These are phyloP conservation scores for Clarkia xantiana DNA, from an alignment of 345 rosid species.

Conservation along the genomic window DNA sequence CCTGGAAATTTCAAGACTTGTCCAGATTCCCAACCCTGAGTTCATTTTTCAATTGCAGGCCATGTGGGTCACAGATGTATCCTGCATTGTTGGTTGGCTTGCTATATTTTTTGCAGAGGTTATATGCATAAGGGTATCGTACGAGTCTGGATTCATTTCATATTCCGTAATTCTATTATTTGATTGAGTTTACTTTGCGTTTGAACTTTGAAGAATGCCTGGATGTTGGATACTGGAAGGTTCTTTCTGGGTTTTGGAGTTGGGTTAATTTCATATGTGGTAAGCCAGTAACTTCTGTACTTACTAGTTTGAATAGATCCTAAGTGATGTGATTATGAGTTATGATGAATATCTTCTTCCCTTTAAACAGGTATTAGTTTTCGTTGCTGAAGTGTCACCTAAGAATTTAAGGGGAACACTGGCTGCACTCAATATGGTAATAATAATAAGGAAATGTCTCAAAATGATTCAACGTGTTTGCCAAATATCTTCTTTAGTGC, in stretches of 20 bases:
- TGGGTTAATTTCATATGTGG: constrained; percentile 34
- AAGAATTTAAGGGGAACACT: constrained; percentile 20
- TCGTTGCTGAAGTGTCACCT: constrained; percentile 33
- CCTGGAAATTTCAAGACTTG: not conserved
- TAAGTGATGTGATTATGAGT: not conserved
- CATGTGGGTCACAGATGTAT: constrained; percentile 16
- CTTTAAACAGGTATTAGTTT: constrained; percentile 21
- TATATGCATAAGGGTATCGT: too few species aligned
- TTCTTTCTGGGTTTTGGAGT: constrained; percentile 27
- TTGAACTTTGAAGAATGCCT: constrained; percentile 19
- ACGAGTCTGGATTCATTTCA: too few species aligned
- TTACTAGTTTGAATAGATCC: not conserved
- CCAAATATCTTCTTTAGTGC: too few species aligned
- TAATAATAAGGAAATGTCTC: too few species aligned
- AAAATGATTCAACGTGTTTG: too few species aligned
- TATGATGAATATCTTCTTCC: not conserved
- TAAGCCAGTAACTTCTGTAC: constrained; percentile 7
- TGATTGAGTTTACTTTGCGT: too few species aligned
- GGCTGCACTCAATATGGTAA: constrained; percentile 14
- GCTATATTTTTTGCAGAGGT: constrained; percentile 15
- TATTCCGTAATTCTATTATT: too few species aligned
- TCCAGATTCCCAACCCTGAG: too few species aligned
- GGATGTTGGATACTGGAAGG: constrained; percentile 32
- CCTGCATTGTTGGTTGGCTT: constrained; percentile 24
- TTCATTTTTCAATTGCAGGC: too few species aligned